These are phyloP conservation scores for Colletotrichum scovillei DNA, from an alignment of 2,329 filamentous ascomycete genomes.

Conservation along the genomic window DNA sequence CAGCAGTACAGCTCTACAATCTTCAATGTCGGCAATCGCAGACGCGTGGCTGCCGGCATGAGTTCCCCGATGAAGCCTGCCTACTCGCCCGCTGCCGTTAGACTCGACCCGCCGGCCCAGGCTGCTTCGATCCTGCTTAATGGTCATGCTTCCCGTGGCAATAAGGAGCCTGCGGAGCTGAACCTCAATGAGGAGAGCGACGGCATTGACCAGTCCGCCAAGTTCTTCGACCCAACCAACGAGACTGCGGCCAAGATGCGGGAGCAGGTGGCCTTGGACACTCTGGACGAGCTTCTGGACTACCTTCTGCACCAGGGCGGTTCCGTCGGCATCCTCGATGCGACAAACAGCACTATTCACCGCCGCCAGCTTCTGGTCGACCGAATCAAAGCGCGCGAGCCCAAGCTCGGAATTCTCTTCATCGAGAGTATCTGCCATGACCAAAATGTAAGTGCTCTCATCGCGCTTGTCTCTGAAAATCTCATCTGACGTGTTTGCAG, in stretches of 20 bases:
- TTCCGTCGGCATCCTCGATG: slow-evolving; percentile 94
- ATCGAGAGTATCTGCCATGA: slow-evolving; percentile 95
- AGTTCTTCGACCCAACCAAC: slow-evolving; percentile 94
- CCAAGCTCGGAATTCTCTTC: slow-evolving; percentile 91
- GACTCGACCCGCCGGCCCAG: slow-evolving; percentile 59
- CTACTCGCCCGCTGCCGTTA: slow-evolving; percentile 43
- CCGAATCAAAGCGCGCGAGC: slow-evolving; percentile 83
- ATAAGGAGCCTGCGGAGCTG: slow-evolving; percentile 43
- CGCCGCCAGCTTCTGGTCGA: slow-evolving; percentile 87
- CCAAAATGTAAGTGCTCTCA: slow-evolving; percentile 62
- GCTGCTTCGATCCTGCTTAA: slow-evolving; percentile 70
- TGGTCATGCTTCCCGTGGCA: slow-evolving; percentile 59
- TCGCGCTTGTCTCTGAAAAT: neutral
- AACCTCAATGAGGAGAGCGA: slow-evolving; percentile 54
- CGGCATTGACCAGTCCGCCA: slow-evolving; percentile 86
- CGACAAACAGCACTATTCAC: slow-evolving; percentile 94
- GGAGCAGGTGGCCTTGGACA: slow-evolving; percentile 92
- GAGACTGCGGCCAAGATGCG: slow-evolving; percentile 82
- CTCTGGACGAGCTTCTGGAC: slow-evolving; percentile 89
- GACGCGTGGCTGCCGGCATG: slow-evolving; percentile 80
- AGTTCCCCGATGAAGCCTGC: slow-evolving; percentile 51
- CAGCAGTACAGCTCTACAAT: slow-evolving; percentile 95
- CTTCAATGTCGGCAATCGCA: slow-evolving; percentile 96
- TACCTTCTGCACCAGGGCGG: slow-evolving; percentile 87
- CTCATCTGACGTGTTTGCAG: slow-evolving; percentile 44